Evolutionary conservation across 1,284 basidiomycete species (phyloP).

Genomic region (Cryptococcus sp.): DNA sequence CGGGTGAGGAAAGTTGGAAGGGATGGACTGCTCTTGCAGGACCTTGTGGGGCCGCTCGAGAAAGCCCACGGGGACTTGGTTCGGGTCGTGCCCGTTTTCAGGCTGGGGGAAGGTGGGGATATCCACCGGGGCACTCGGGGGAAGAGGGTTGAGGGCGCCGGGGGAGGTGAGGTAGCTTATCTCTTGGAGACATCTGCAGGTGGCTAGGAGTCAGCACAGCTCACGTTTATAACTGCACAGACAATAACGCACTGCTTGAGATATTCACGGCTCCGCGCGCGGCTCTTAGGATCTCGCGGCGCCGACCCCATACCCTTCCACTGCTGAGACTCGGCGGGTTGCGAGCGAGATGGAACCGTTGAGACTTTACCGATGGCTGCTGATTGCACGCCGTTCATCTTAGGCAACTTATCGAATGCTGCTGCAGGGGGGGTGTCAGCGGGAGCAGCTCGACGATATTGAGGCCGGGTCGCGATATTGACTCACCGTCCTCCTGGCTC

Average conservation of each 20-base stretch:
- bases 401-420: conserved; percentile 11
- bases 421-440: neutral
- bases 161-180: conserved; percentile 95
- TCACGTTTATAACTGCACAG: neutral
- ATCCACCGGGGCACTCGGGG: conserved; percentile 62
- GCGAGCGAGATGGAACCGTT: conserved; percentile 22
- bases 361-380: conserved; percentile 22
- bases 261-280: conserved; percentile 92
- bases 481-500: conserved; percentile 33
- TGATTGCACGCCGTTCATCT: conserved; percentile 32
- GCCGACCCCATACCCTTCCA: conserved; percentile 64
- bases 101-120: conserved; percentile 3
- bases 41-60: conserved; percentile 41
- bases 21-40: conserved; percentile 34
- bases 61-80: conserved; percentile 6
- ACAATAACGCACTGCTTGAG: conserved; percentile 76
- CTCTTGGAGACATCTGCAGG: conserved; percentile 85
- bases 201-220: neutral
- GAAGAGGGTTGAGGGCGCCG: conserved; percentile 93
- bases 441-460: neutral
- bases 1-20: conserved; percentile 12
- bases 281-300: conserved; percentile 82
- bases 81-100: neutral
- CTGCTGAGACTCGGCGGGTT: conserved; percentile 43
- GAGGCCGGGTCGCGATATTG: neutral